phyloP scores from a whole-genome alignment of 768 basidiomycete genomes.

The Infundibulicybe gibba region DNA sequence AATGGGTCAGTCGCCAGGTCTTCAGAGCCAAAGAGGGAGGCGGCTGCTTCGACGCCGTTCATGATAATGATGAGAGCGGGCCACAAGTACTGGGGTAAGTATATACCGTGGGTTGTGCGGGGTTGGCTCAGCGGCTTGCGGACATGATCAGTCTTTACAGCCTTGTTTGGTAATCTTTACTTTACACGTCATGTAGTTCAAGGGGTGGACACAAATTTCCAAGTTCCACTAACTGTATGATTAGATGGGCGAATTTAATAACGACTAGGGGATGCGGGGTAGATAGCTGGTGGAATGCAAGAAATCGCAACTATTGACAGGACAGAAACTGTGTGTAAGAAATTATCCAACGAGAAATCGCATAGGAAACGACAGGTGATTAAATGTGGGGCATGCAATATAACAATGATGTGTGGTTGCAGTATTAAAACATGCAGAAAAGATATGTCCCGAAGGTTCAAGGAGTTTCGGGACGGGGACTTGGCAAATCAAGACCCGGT shows the following conservation, averaged over 20 bases:
- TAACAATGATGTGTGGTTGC: slow-evolving; percentile 19
- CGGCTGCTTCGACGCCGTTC: slow-evolving; percentile 73
- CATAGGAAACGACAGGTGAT: slow-evolving; percentile 22
- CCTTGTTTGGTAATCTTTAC: slow-evolving; percentile 33
- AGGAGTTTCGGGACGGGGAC: slow-evolving; percentile 14
- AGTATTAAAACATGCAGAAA: slow-evolving; percentile 12
- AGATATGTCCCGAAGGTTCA: slow-evolving; percentile 8
- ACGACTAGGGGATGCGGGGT: slow-evolving; percentile 5
- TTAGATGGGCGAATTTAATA: background rate
- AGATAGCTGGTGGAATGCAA: slow-evolving; percentile 6
- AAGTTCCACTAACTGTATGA: slow-evolving; percentile 1
- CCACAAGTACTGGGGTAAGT: background rate
- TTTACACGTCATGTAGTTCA: slow-evolving; percentile 38
- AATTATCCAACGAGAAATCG: slow-evolving; percentile 16
- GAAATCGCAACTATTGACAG: slow-evolving; percentile 9
- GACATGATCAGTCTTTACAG: too few species aligned
- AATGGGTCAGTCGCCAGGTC: slow-evolving; percentile 64
- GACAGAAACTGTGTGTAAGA: slow-evolving; percentile 12
- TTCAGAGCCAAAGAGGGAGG: slow-evolving; percentile 73
- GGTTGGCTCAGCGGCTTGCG: too few species aligned
- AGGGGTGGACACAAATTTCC: too few species aligned
- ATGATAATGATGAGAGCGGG: slow-evolving; percentile 29
- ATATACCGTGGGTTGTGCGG: background rate
- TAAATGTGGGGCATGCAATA: slow-evolving; percentile 29
- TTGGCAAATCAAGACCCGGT: slow-evolving; percentile 8